Base-by-base conservation (phyloP, 2,329 filamentous ascomycete species). In the Tolypocladium paradoxum region DNA sequence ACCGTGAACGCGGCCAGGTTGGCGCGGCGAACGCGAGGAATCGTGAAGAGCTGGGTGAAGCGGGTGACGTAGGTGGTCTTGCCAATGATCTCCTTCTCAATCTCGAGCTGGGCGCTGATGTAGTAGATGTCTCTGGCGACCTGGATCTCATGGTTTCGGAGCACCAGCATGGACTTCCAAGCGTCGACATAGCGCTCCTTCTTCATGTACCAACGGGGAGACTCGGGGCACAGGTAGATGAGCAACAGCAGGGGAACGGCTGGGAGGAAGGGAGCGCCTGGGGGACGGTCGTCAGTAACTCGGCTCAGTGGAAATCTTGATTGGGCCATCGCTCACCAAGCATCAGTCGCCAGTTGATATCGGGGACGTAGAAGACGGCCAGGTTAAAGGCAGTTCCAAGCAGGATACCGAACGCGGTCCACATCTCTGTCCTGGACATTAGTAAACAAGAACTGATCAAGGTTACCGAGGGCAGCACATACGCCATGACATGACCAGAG, bases 401-500 rank as follows among this genome's bases (percentile, higher is more conserved):
- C 48, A 72, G 64, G 57, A 76, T 76, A 48, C 73, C 72, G 54
- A 84, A 79, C 0, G 77, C 77, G 3, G 78, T 82, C 80, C 82
- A 86, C 69, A 87, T 78, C 57, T 81, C 69, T 89, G 45, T 24
- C 4, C 18, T 2, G 35, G 6, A 7, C 7, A 31, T 56, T 49
- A 53, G 45, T 35, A 22, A 33, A 50, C n/a, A 46, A 2, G 18
- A 24, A 12, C 6, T 18, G 3, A 8, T 3, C n/a, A 8, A 31
- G 5, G 5, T n/a, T 8, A 12, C 6, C 12, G 11, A 2, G 36
- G 16, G n/a, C 5, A 45, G 37, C 5, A 55, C 58, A 33, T 49
- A 64, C 50, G 77, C 87, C 88, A 92, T 56, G 83, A 85, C 87
- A 92, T 92, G 56, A 91, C 87, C 3, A 93, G 73, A 18, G 84